A percentile compares a stretch with the other conserved stretches of the same genome.
phyloP scores from a whole-genome alignment of 805 yeast genomes.

The Metschnikowia vanudenii region DNA sequence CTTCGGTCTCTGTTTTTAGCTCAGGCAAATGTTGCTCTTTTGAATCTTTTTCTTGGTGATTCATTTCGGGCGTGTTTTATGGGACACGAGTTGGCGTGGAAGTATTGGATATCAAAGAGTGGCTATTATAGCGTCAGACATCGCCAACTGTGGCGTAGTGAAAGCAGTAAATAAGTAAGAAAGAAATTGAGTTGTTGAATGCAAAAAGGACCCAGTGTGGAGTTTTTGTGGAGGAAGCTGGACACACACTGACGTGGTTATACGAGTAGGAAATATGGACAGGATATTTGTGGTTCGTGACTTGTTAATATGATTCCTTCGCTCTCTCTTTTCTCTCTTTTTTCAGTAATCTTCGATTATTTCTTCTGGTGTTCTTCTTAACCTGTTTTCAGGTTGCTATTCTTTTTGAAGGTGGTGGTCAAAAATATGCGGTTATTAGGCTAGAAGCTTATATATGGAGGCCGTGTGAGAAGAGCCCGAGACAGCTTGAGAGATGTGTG shows the following conservation, averaged over 20 bases:
- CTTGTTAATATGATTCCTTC: not conserved
- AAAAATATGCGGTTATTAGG: not conserved
- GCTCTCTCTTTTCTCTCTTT: not conserved
- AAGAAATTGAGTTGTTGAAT: not conserved
- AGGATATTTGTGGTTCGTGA: no score
- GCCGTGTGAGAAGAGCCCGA: not conserved
- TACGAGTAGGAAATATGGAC: no score
- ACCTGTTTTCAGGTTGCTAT: not conserved
- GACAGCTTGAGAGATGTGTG: constrained; percentile 3
- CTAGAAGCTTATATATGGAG: not conserved
- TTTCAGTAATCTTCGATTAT: not conserved
- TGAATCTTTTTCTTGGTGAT: not conserved
- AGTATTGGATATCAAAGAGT: not conserved
- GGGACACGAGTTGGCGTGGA: not conserved
- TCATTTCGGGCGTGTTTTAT: not conserved
- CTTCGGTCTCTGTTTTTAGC: not conserved
- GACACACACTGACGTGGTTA: no score
- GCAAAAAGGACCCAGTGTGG: no score
- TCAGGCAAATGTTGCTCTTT: not conserved
- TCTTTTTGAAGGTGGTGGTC: not conserved
- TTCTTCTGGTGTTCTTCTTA: not conserved
- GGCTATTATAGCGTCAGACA: not conserved
- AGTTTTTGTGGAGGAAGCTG: no score
- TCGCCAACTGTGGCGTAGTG: not conserved
- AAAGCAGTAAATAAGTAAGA: not conserved